A percentile compares a stretch with the other conserved stretches of the same genome.
Conservation (phyloP, 495 filamentous ascomycete species). For the Penicillium silybi region DNA sequence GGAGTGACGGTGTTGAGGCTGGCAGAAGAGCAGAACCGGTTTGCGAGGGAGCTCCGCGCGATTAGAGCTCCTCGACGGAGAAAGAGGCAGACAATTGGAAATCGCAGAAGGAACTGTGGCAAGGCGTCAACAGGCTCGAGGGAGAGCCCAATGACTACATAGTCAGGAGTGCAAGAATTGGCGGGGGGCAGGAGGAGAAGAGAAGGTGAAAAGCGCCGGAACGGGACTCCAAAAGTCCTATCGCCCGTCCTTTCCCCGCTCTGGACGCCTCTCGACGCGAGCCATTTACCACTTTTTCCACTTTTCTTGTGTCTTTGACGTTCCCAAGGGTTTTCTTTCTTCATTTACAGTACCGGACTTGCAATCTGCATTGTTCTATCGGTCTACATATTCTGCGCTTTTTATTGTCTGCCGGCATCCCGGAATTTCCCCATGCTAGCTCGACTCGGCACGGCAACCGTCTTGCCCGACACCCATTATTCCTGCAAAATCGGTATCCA, state of each 20-base stretch:
- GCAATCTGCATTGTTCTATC: not conserved
- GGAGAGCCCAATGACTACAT: constrained; percentile 43
- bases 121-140: constrained; percentile 35
- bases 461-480: not conserved
- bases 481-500: not conserved
- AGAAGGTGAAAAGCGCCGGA: constrained; percentile 35
- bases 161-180: constrained; percentile 35
- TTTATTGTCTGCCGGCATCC: not conserved
- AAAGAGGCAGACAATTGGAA: constrained; percentile 20
- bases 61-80: constrained; percentile 23
- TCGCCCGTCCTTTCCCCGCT: constrained; percentile 33
- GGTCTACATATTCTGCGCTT: not conserved
- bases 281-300: constrained; percentile 12
- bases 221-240: constrained; percentile 34
- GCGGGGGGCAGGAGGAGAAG: constrained; percentile 29
- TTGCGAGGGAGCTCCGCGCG: constrained; percentile 28
- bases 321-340: constrained; percentile 6
- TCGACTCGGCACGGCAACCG: constrained; percentile 4
- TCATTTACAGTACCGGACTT: not conserved
- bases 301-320: not conserved
- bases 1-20: constrained; percentile 1
- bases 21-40: constrained; percentile 13
- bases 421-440: not conserved
- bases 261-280: constrained; percentile 24
- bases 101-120: constrained; percentile 29